Base-by-base conservation (phyloP, 805 yeast species). In the Candida jianshihensis region DNA sequence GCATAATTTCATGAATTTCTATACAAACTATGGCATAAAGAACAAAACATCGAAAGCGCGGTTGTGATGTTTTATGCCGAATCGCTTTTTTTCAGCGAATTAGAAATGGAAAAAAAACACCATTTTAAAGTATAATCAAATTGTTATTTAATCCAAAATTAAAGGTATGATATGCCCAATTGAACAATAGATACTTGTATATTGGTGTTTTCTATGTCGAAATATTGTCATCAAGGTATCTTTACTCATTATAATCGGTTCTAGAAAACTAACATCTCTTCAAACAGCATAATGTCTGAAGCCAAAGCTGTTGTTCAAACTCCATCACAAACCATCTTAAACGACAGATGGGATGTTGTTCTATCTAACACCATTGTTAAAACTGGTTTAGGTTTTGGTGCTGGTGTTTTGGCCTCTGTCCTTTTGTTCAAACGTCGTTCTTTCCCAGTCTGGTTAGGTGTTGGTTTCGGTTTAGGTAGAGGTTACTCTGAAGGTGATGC, bases 401-500 rank as follows among this genome's bases (percentile, higher is more conserved):
- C 81, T 31, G 99, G 99, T 64, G 95, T 92, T 24, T 73, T 90
- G 40, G 84, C 94, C 31, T 86, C 96, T 8, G 94, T 89, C 30
- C 64, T 92, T 41, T 65, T 92, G 39, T 92, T 92, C 71, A 86
- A 74, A 62, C 85, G 97, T 71, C 80, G 97, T 64, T 73, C 96
- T 9, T 92, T 88, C 78, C 98, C 98, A 37, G 97, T 90, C 30
- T 89, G 97, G 95, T 64, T 90, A 43, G 98, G 98, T 47, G 66
- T 88, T 46, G 99, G 99, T 26, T 90, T 92, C 54, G 99, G 99
- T 48, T 73, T 89, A 44, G 99, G 99, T 47, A 82, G 96, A 70
- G 96, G 96, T 37, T 92, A 88, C 64, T 79, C 97, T 42, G 99
- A 92, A 68, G 98, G 97, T 43, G 97, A 92, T 57, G 94, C 97